phyloP scores from a whole-genome alignment of 371 early-diverging fungal genomes.

The Mucor mucedo region DNA sequence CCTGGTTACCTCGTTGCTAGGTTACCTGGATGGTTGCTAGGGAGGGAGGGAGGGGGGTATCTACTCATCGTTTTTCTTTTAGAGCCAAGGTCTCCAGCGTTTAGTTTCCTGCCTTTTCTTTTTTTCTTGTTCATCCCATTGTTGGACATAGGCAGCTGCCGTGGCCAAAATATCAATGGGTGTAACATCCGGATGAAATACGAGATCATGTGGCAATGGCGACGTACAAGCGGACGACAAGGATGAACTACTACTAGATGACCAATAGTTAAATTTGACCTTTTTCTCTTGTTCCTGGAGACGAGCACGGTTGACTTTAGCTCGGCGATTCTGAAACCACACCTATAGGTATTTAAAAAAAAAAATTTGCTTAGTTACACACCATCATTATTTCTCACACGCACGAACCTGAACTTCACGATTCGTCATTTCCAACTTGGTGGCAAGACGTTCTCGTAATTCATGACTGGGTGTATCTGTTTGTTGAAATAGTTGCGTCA shows the following conservation, averaged over 20 bases:
- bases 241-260: not conserved
- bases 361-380: conserved; percentile 4
- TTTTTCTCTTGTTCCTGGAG: conserved; percentile 27
- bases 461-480: conserved; percentile 91
- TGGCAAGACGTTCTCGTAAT: conserved; percentile 82
- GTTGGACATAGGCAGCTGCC: conserved; percentile 56
- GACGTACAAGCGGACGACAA: conserved; percentile 17
- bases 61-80: not conserved
- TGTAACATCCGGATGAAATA: conserved; percentile 25
- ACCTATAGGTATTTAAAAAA: conserved; percentile 24
- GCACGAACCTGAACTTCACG: conserved; percentile 84
- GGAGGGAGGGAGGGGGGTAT: not conserved
- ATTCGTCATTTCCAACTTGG: conserved; percentile 89
- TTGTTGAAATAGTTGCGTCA: conserved; percentile 70
- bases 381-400: too few relatives aligned
- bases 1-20: too few relatives aligned
- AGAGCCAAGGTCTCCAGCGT: conserved; percentile 36
- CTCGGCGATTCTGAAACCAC: conserved; percentile 41
- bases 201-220: conserved; percentile 28
- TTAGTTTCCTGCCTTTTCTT: conserved; percentile 21
- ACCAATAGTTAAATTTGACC: conserved; percentile 26
- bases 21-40: too few relatives aligned
- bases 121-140: conserved; percentile 36
- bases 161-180: conserved; percentile 54
- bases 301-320: conserved; percentile 28